Evolutionary conservation across 768 basidiomycete genomes (phyloP).

Genomic region (Trametes gibbosa): DNA sequence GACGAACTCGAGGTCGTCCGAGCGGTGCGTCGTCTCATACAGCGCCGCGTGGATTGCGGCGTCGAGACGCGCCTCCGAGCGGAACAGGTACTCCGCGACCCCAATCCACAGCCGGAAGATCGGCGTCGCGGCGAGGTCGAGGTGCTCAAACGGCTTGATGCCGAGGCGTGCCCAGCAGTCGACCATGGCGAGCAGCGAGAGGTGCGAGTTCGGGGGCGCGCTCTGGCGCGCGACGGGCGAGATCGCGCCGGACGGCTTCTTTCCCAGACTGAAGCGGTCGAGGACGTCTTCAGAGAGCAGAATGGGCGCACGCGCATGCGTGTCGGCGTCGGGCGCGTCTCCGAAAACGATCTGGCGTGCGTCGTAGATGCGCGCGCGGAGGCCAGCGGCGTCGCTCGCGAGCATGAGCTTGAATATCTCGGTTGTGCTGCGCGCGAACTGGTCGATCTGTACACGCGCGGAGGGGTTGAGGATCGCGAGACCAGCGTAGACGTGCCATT

Average conservation of each 20-base stretch:
- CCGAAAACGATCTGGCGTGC: constrained; percentile 80
- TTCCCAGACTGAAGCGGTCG: constrained; percentile 85
- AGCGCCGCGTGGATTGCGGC: constrained; percentile 73
- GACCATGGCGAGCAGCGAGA: constrained; percentile 95
- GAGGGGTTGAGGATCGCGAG: constrained; percentile 96
- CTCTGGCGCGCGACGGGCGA: constrained; percentile 8
- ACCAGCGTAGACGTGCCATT: constrained; percentile 99
- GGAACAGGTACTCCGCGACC: constrained; percentile 93
- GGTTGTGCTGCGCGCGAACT: constrained; percentile 80
- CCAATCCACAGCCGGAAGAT: constrained; percentile 97
- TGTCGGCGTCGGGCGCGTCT: constrained; percentile 10
- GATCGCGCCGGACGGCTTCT: constrained; percentile 20
- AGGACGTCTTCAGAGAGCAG: constrained; percentile 81
- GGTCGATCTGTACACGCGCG: constrained; percentile 85
- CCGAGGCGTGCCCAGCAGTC: constrained; percentile 92
- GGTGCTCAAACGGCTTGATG: constrained; percentile 88
- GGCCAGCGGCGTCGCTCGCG: constrained; percentile 44
- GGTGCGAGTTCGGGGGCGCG: constrained; percentile 74
- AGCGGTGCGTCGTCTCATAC: constrained; percentile 73
- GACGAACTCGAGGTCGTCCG: constrained; percentile 93
- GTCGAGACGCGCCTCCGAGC: constrained; percentile 59
- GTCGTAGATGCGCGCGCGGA: constrained; percentile 71
- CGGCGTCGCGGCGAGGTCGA: constrained; percentile 92
- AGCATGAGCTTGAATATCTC: constrained; percentile 98
- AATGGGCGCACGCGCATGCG: constrained; percentile 52